Conservation (phyloP, 1,284 basidiomycete species). For the Leucoagaricus sp. region DNA sequence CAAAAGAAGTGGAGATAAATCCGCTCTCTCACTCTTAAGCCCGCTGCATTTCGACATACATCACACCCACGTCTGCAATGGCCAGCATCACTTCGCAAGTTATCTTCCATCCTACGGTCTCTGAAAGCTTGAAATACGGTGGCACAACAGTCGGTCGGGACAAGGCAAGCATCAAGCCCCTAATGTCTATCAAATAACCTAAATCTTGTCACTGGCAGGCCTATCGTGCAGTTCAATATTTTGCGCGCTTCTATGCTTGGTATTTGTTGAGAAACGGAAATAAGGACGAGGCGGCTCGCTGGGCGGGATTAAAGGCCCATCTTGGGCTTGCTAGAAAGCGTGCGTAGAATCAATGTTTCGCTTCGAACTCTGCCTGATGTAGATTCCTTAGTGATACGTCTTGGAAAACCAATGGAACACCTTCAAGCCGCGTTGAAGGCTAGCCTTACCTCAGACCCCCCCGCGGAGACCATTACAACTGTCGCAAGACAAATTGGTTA, state of each 20-base stretch:
- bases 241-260: conserved; percentile 91
- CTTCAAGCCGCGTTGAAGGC: conserved; percentile 89
- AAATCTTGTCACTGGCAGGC: conserved; percentile 45
- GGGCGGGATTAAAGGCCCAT: conserved; percentile 80
- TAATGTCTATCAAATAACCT: background rate
- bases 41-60: background rate
- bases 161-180: conserved; percentile 56
- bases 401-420: conserved; percentile 95
- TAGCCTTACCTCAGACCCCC: conserved; percentile 55
- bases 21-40: conserved; percentile 5
- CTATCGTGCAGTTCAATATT: conserved; percentile 92
- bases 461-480: conserved; percentile 79
- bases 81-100: conserved; percentile 71
- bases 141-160: conserved; percentile 86
- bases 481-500: conserved; percentile 89
- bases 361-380: background rate
- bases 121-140: conserved; percentile 75
- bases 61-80: conserved; percentile 47
- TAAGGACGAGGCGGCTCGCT: conserved; percentile 68
- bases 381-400: conserved; percentile 79
- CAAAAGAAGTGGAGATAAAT: conserved; percentile 17
- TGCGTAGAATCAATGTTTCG: conserved; percentile 38
- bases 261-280: conserved; percentile 65
- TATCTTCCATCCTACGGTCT: conserved; percentile 82
- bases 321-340: conserved; percentile 80